These are phyloP conservation scores for Isatis tinctoria DNA, from an alignment of 345 rosid genomes.

Conservation along the genomic window DNA sequence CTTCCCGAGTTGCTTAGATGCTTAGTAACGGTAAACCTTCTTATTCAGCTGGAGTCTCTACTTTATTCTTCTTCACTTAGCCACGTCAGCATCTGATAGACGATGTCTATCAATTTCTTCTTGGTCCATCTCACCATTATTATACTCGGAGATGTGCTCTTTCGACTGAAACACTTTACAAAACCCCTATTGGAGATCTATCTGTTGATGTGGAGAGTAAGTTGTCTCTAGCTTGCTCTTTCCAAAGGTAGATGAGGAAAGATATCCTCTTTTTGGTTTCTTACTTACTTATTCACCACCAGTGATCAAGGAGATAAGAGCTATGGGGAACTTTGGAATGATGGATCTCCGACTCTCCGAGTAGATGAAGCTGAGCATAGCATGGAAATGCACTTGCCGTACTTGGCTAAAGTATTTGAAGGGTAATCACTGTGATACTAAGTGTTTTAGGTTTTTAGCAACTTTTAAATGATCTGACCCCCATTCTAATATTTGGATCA, in stretches of 20 bases:
- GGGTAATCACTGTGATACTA: conserved; percentile 43
- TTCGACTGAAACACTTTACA: conserved; percentile 73
- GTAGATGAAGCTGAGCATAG: conserved; percentile 97
- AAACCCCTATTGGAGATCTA: conserved; percentile 83
- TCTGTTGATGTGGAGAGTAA: conserved; percentile 89
- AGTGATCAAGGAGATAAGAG: conserved; percentile 87
- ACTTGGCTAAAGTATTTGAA: conserved; percentile 85
- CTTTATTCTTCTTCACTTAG: too few relatives aligned
- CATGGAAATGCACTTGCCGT: conserved; percentile 99
- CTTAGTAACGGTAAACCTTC: too few relatives aligned
- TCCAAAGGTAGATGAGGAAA: neutral
- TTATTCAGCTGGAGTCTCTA: too few relatives aligned
- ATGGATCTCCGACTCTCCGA: conserved; percentile 76
- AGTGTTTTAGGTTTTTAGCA: neutral
- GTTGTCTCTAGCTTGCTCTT: neutral
- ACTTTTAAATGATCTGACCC: conserved; percentile 1
- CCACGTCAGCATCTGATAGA: too few relatives aligned
- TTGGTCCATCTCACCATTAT: conserved; percentile 91
- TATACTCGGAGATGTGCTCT: conserved; percentile 86
- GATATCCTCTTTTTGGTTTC: neutral
- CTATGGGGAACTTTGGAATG: conserved; percentile 74
- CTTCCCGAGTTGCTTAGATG: too few relatives aligned
- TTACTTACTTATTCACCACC: conserved; percentile 29
- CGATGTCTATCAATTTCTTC: too few relatives aligned
- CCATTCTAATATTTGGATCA: conserved; percentile 27